phyloP scores from a whole-genome alignment of 345 rosid genomes.

The Barbarea vulgaris region DNA sequence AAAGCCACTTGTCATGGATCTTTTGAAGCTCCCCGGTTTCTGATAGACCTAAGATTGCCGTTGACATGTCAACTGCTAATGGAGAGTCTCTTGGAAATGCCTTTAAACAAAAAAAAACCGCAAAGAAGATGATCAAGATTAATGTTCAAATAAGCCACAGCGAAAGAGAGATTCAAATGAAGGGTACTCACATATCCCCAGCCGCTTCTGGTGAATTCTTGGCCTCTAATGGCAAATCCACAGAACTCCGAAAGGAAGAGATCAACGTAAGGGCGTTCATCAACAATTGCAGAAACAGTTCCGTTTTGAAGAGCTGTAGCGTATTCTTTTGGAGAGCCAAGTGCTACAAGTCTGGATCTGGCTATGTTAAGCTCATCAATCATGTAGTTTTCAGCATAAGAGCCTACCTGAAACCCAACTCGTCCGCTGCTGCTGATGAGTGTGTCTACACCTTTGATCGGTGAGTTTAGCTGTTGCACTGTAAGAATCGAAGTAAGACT shows the following conservation, averaged over 20 bases:
- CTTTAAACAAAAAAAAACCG: slow-evolving; percentile 41
- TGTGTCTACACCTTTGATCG: slow-evolving; percentile 80
- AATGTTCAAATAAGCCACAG: not conserved
- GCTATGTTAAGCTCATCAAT: slow-evolving; percentile 71
- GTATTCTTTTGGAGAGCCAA: slow-evolving; percentile 81
- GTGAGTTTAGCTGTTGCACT: slow-evolving; percentile 83
- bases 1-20: slow-evolving; percentile 75
- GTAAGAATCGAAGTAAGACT: slow-evolving; percentile 94
- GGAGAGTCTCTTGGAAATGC: slow-evolving; percentile 93
- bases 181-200: slow-evolving; percentile 90
- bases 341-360: slow-evolving; percentile 72
- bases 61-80: slow-evolving; percentile 82
- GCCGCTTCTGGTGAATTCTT: slow-evolving; percentile 77
- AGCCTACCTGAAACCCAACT: slow-evolving; percentile 81
- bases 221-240: slow-evolving; percentile 72
- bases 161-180: not conserved
- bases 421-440: slow-evolving; percentile 53
- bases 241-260: slow-evolving; percentile 79
- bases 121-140: slow-evolving; percentile 20
- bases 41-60: slow-evolving; percentile 74
- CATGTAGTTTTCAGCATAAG: slow-evolving; percentile 79
- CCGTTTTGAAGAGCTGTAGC: slow-evolving; percentile 64
- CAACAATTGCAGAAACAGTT: slow-evolving; percentile 85
- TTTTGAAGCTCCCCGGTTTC: slow-evolving; percentile 83
- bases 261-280: slow-evolving; percentile 73